A percentile compares a stretch with the other conserved stretches of the same genome.
phyloP scores from a whole-genome alignment of 495 filamentous ascomycete species.

The Ramalina peruviana region DNA sequence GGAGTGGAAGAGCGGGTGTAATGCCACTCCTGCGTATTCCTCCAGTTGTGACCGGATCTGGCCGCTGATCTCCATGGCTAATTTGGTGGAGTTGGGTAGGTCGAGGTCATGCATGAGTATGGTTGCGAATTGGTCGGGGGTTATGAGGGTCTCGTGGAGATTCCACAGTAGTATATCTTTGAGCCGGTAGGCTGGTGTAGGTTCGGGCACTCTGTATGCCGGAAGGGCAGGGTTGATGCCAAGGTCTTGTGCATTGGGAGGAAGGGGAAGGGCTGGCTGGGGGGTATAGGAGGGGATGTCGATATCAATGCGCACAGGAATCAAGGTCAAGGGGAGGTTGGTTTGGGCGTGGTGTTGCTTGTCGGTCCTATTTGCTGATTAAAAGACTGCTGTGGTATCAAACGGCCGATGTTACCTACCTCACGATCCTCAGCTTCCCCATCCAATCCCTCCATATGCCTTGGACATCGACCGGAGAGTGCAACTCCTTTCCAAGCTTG shows the following conservation, averaged over 20 bases:
- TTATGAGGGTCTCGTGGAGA: constrained; percentile 83
- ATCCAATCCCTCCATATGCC: constrained; percentile 93
- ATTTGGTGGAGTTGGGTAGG: constrained; percentile 54
- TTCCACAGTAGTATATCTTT: constrained; percentile 97
- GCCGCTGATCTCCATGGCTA: constrained; percentile 68
- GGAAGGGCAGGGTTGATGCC: constrained; percentile 50
- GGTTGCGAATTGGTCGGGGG: constrained; percentile 86
- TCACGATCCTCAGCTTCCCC: constrained; percentile 52
- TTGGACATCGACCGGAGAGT: constrained; percentile 66
- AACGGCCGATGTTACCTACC: constrained; percentile 18
- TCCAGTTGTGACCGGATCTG: constrained; percentile 92
- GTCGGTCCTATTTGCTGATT: constrained; percentile 35
- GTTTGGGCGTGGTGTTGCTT: constrained; percentile 72
- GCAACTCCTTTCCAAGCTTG: constrained; percentile 74
- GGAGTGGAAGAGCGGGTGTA: constrained; percentile 79
- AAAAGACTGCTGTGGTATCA: background rate
- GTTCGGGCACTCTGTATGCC: constrained; percentile 63
- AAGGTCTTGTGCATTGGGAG: constrained; percentile 45
- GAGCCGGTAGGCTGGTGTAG: constrained; percentile 66
- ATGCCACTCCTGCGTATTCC: constrained; percentile 87
- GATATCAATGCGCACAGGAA: constrained; percentile 92
- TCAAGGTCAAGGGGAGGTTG: constrained; percentile 71
- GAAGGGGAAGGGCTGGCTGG: constrained; percentile 53
- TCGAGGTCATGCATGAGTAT: constrained; percentile 90
- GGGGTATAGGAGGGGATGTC: constrained; percentile 74